Base-by-base conservation (phyloP, 371 early-diverging fungal species). In the Circinella minor region DNA sequence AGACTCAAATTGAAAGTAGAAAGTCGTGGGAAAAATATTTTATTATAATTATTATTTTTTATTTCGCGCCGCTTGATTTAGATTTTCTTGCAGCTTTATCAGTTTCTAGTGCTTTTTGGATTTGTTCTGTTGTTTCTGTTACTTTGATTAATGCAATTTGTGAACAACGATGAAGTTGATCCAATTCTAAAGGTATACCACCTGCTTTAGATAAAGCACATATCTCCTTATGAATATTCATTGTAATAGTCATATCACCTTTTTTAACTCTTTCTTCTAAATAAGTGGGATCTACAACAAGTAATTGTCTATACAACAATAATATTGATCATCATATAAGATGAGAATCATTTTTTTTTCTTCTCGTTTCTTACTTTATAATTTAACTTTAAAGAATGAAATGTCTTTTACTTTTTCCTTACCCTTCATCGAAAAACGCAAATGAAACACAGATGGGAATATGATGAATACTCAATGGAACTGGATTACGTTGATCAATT, bases 391-490 rank as follows among this genome's bases (percentile, higher is more conserved):
- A 43, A 43, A 43, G 3, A 43, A 43, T 1, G 9, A 3, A 43
- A 43, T 43, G 9, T 9, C 27, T 27, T 27, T 27, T 27, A 1
- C 80, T 70, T 88, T 27, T 43, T 3, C 6, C 80, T 70, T 88
- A 92, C 93, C 94, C 95, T 17, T 92, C 85, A 65, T 92, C 89
- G 75, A 95, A 95, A 73, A 96, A 93, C 3, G 91, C 94, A 83
- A 98, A 97, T 49, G 96, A 88, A 27, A 94, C 86, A 75, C 94
- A 95, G 39, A 98, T 90, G 36, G 99, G 98, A 68, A 95, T 92
- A 84, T 98, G 98, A 71, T 96, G 96, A 18, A 98, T 83, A 73
- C 92, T 94, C 47, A 99, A 82, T 17, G 98, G 96, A 34, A 98
- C 96, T 4, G 96, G 96, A 57, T 91, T 92, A 63, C 94, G 88